These are phyloP conservation scores for Wallacemonas sp. DNA, from an alignment of 208 protist species.

Conservation along the genomic window DNA sequence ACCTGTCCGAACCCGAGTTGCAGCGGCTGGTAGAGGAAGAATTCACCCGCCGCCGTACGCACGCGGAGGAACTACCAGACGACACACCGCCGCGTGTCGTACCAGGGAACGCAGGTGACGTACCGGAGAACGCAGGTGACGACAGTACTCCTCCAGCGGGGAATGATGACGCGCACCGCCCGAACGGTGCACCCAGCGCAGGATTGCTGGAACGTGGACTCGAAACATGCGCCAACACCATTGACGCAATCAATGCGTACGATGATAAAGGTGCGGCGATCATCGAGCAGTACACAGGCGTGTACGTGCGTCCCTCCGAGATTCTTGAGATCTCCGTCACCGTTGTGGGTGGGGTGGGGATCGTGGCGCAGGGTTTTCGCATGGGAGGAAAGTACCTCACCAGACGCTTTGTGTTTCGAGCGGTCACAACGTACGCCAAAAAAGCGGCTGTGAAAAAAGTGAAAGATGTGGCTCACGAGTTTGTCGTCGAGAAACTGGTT, in stretches of 20 bases:
- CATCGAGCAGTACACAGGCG: neutral
- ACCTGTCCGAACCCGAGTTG: neutral
- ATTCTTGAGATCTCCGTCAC: neutral
- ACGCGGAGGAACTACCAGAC: neutral
- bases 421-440: neutral
- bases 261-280: neutral
- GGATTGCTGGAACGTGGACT: neutral
- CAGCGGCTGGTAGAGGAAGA: neutral
- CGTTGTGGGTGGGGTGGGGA: neutral
- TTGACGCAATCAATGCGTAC: neutral
- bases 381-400: neutral
- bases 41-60: neutral
- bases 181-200: neutral
- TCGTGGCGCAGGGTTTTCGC: neutral
- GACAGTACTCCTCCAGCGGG: neutral
- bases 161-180: neutral
- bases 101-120: no score
- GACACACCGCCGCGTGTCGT: neutral
- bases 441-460: neutral
- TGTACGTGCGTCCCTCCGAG: neutral
- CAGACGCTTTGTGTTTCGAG: neutral
- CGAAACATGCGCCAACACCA: neutral
- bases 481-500: no score
- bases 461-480: neutral
- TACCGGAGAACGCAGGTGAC: neutral